phyloP scores from a whole-genome alignment of 108 stramenopile genomes.

The Nitzschia sp. region DNA sequence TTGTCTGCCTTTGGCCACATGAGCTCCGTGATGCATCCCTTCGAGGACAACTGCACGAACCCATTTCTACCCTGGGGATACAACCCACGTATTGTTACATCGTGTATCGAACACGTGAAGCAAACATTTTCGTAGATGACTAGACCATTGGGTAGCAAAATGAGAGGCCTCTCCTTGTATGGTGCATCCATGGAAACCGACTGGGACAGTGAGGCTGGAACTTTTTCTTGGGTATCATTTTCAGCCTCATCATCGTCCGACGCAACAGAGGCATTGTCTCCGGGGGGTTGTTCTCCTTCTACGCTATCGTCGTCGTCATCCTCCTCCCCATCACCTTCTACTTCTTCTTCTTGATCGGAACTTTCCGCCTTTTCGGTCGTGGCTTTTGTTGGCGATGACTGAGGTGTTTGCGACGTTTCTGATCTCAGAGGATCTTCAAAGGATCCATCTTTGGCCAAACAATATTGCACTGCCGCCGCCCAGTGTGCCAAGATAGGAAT shows the following conservation, averaged over 20 bases:
- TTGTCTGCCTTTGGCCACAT: conserved; percentile 70
- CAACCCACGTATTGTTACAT: conserved; percentile 46
- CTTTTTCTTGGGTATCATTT: conserved; percentile 37
- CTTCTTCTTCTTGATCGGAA: conserved; percentile 4
- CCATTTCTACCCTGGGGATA: conserved; percentile 35
- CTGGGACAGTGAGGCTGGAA: conserved; percentile 11
- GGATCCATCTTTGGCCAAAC: conserved; percentile 66
- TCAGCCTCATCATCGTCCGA: conserved; percentile 30
- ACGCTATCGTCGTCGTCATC: conserved; percentile 1
- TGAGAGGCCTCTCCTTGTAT: conserved; percentile 40
- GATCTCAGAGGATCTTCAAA: conserved; percentile 75
- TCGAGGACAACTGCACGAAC: conserved; percentile 59
- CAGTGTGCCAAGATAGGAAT: conserved; percentile 37
- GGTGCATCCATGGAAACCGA: conserved; percentile 5
- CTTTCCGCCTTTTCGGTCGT: neutral
- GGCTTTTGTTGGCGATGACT: neutral
- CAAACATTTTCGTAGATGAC: conserved; percentile 68
- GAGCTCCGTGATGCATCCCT: conserved; percentile 65
- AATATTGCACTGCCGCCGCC: conserved; percentile 47
- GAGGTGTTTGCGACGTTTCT: neutral
- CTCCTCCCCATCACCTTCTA: neutral
- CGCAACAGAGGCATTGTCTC: conserved; percentile 8
- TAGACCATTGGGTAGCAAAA: conserved; percentile 63
- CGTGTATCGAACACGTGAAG: conserved; percentile 57
- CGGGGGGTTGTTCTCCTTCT: neutral